Percentiles rank a stretch among this genome's conserved stretches.
These are phyloP conservation scores for Multifurca ochricompacta DNA, from an alignment of 768 basidiomycete genomes.

Conservation along the genomic window DNA sequence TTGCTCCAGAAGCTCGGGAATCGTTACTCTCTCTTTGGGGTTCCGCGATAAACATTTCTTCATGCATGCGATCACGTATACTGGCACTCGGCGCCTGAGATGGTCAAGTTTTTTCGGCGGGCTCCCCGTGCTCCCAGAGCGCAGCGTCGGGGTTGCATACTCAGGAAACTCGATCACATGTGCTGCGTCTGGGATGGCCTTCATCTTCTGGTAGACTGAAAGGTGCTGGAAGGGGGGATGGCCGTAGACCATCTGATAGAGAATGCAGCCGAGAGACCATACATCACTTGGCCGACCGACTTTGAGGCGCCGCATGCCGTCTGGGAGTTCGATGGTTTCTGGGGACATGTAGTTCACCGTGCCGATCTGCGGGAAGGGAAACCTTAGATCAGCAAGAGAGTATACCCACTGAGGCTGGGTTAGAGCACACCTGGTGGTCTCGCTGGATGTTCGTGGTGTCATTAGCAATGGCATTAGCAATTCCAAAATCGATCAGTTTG, in stretches of 20 bases:
- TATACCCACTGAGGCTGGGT: not conserved
- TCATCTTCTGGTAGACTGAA: constrained; percentile 83
- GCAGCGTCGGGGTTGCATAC: constrained; percentile 45
- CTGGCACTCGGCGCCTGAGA: constrained; percentile 60
- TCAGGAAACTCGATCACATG: constrained; percentile 81
- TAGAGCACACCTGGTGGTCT: constrained; percentile 73
- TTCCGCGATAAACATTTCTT: constrained; percentile 70
- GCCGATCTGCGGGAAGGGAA: constrained; percentile 56
- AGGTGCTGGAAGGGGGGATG: constrained; percentile 87
- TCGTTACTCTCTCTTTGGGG: constrained; percentile 79
- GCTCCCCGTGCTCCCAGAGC: constrained; percentile 24
- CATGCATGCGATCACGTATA: constrained; percentile 74
- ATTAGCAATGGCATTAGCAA: constrained; percentile 96
- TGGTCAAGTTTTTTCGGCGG: constrained; percentile 58
- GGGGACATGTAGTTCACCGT: constrained; percentile 99
- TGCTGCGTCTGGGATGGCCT: constrained; percentile 75
- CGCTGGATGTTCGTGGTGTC: constrained; percentile 98
- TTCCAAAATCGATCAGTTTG: constrained; percentile 99
- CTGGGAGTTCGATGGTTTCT: constrained; percentile 86
- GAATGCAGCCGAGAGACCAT: constrained; percentile 95
- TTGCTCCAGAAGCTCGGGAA: constrained; percentile 78
- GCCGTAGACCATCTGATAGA: constrained; percentile 98
- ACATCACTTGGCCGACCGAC: constrained; percentile 95
- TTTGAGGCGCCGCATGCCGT: constrained; percentile 83
- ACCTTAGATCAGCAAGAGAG: not conserved